These are phyloP conservation scores for Climacium dendroides DNA, from an alignment of 225 moss, liverwort and hornwort genomes.

Conservation along the genomic window DNA sequence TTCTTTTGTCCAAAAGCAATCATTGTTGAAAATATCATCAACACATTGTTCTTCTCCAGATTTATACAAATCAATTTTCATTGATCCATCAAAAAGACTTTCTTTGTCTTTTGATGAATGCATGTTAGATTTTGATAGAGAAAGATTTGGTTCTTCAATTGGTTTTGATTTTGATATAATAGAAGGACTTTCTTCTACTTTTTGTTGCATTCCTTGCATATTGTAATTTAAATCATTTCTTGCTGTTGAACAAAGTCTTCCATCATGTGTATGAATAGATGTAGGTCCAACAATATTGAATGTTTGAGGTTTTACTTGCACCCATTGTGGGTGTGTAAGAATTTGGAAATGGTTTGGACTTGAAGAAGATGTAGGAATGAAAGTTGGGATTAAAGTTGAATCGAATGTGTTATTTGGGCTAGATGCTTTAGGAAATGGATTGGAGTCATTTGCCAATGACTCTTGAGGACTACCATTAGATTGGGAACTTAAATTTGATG, in stretches of 20 bases:
- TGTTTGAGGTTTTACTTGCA: not conserved
- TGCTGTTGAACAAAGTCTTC: not conserved
- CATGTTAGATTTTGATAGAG: not conserved
- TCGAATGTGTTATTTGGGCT: accelerated
- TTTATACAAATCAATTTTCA: not conserved
- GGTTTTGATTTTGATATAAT: not conserved
- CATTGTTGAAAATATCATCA: not conserved
- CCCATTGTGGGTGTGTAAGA: not conserved
- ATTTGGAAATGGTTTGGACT: not conserved
- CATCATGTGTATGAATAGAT: not conserved
- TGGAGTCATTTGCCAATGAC: not conserved
- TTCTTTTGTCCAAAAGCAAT: not conserved
- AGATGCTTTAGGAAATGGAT: not conserved
- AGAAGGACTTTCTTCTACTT: not conserved
- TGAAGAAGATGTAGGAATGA: not conserved
- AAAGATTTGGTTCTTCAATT: not conserved
- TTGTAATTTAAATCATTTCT: not conserved
- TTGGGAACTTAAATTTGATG: not conserved
- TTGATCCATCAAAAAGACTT: not conserved
- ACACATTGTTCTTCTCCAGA: not conserved
- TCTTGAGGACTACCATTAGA: not conserved
- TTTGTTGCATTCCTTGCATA: not conserved
- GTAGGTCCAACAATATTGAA: not conserved
- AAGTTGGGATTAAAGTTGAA: not conserved
- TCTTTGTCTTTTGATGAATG: not conserved